Evolutionary conservation across 176 grass and related monocot genomes (phyloP).

Genomic region (Rhipidocladum racemiflorum): DNA sequence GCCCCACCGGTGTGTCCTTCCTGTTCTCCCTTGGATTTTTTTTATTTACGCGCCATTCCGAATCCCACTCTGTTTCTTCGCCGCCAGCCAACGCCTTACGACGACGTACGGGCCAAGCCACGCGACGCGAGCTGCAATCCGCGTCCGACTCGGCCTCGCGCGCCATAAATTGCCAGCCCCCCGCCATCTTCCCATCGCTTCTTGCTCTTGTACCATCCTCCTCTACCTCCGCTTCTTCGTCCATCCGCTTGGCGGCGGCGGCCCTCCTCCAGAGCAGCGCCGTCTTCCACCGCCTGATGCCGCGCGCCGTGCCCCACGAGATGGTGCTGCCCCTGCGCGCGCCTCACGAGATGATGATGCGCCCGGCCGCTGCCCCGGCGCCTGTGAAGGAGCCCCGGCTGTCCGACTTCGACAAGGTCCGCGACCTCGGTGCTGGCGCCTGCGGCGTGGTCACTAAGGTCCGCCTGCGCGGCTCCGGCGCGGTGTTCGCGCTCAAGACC

Average conservation of each 20-base stretch:
- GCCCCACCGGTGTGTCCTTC: background rate
- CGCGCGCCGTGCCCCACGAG: background rate
- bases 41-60: background rate
- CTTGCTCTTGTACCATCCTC: background rate
- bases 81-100: too few relatives aligned
- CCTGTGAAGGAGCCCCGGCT: background rate
- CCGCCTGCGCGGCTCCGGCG: conserved; percentile 18
- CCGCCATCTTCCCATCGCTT: background rate
- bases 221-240: background rate
- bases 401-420: conserved; percentile 12
- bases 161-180: background rate
- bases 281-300: background rate
- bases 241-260: background rate
- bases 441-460: conserved; percentile 40
- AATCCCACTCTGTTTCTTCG: background rate
- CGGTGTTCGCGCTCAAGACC: conserved; percentile 28
- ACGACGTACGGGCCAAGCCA: too few relatives aligned
- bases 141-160: too few relatives aligned
- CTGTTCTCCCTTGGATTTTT: background rate
- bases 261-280: background rate
- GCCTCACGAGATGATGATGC: conserved; percentile 16
- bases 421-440: conserved; percentile 29
- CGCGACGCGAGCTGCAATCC: too few relatives aligned
- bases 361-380: background rate
- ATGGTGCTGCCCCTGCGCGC: background rate